Evolutionary conservation across 148 eudicot species (phyloP).

Genomic region (Drosera capensis): DNA sequence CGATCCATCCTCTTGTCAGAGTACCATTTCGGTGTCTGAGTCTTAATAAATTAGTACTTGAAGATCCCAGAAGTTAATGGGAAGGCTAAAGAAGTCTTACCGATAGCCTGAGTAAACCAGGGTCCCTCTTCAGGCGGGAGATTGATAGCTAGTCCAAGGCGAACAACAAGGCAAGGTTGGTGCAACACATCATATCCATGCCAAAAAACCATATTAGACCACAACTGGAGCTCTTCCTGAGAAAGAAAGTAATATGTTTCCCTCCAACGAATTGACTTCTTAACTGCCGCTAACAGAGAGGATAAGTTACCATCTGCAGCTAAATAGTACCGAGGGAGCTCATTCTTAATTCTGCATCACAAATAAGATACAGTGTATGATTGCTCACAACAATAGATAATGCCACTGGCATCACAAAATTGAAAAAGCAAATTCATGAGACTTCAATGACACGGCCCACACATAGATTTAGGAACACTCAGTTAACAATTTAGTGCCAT

Average conservation of each 20-base stretch:
- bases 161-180: slow-evolving; percentile 57
- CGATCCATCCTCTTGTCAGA: too few species aligned
- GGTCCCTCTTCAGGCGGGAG: slow-evolving; percentile 46
- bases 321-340: slow-evolving; percentile 56
- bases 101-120: slow-evolving; percentile 61
- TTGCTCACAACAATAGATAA: too few species aligned
- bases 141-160: slow-evolving; percentile 52
- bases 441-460: background rate
- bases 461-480: too few species aligned
- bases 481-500: too few species aligned
- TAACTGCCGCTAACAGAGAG: slow-evolving; percentile 39
- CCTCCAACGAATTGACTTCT: slow-evolving; percentile 72
- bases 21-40: too few species aligned
- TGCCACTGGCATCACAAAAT: background rate
- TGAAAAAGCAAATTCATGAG: background rate
- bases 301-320: slow-evolving; percentile 65
- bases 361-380: slow-evolving; percentile 9
- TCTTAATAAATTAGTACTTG: too few species aligned
- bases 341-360: slow-evolving; percentile 49
- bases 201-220: slow-evolving; percentile 77
- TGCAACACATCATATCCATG: slow-evolving; percentile 52
- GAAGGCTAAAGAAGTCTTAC: slow-evolving; percentile 23
- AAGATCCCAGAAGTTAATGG: background rate
- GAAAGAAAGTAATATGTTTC: slow-evolving; percentile 51
- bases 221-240: slow-evolving; percentile 45